Conservation (phyloP, 108 stramenopile genomes). For the Pseudonitzschia multistriata region DNA sequence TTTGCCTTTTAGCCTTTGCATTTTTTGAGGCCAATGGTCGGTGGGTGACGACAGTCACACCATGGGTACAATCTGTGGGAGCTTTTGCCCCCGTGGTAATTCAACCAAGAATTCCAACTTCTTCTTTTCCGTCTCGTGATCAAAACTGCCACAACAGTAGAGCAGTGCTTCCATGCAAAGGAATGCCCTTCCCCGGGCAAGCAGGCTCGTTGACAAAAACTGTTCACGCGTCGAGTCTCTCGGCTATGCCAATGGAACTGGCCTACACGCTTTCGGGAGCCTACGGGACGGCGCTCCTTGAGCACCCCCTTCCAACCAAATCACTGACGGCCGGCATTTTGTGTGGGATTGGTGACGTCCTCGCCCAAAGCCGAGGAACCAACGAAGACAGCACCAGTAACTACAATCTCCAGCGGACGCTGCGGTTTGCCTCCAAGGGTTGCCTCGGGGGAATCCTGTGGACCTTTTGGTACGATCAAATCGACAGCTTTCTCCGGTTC, state of each 20-base stretch:
- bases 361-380: constrained; percentile 30
- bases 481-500: not conserved
- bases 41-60: no score
- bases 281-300: constrained; percentile 4
- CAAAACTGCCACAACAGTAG: no score
- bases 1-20: no score
- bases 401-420: not conserved
- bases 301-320: constrained; percentile 36
- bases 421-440: not conserved
- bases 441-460: constrained; percentile 3
- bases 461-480: constrained; percentile 11
- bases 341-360: constrained; percentile 33
- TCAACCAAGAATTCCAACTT: no score
- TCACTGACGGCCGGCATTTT: constrained; percentile 29
- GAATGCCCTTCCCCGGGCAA: no score
- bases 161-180: no score
- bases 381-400: not conserved
- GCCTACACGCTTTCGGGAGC: not conserved
- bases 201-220: no score
- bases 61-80: no score
- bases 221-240: not conserved
- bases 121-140: no score
- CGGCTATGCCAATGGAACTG: not conserved
- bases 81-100: no score
- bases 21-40: no score